Conservation (phyloP, 306 rosid genomes). For the Cucurbita argyrosperma region DNA sequence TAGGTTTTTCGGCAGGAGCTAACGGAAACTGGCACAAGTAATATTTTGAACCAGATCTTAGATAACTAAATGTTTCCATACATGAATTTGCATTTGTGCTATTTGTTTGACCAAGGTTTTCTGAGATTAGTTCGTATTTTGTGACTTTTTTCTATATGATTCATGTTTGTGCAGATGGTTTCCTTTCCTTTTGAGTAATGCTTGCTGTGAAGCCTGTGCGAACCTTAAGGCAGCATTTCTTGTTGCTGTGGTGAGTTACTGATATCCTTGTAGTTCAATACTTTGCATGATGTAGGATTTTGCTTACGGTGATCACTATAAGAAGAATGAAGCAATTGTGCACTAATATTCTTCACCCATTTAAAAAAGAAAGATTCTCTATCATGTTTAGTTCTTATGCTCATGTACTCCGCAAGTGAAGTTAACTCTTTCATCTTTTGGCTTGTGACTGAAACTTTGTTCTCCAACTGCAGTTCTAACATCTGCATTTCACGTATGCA, state of each 20-base stretch:
- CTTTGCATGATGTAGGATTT: not conserved
- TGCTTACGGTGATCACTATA: not conserved
- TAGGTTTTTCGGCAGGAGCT: conserved; percentile 93
- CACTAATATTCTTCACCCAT: not conserved
- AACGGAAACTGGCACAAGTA: conserved; percentile 95
- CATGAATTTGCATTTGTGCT: not conserved
- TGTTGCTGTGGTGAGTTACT: conserved; percentile 80
- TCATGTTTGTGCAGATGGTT: conserved; percentile 60
- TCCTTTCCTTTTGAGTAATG: conserved; percentile 71
- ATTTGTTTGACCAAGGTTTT: not conserved
- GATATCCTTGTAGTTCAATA: not conserved
- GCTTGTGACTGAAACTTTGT: not conserved
- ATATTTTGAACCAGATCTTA: conserved; percentile 12
- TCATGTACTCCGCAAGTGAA: not conserved
- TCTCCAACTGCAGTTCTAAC: conserved; percentile 9
- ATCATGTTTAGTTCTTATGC: conserved; percentile 4
- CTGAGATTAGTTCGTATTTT: not conserved
- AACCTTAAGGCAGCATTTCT: conserved; percentile 99
- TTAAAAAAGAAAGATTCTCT: not conserved
- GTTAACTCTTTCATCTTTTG: not conserved
- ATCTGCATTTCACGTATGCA: conserved; percentile 23
- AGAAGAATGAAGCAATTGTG: not conserved
- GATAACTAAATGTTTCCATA: conserved; percentile 6
- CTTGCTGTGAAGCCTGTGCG: conserved; percentile 99
- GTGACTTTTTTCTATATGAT: conserved; percentile 9